Evolutionary conservation across 306 rosid species (phyloP).

Genomic region (Prunus mira): DNA sequence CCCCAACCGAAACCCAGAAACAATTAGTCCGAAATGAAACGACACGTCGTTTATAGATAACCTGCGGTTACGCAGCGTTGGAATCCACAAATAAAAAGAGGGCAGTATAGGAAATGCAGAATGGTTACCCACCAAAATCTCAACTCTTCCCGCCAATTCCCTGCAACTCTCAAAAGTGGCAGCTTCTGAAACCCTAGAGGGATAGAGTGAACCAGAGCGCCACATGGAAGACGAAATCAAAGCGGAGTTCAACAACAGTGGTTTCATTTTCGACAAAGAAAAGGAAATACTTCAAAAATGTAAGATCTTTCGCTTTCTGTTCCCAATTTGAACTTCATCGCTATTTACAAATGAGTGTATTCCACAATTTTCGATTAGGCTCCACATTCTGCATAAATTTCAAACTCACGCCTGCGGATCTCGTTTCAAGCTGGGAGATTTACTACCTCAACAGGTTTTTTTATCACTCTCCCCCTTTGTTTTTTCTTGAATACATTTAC

Average conservation of each 20-base stretch:
- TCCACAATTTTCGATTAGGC: conserved; percentile 37
- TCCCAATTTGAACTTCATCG: not conserved
- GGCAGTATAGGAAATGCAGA: not conserved
- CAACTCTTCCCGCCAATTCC: conserved; percentile 61
- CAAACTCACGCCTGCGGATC: conserved; percentile 67
- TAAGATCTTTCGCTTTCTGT: conserved; percentile 27
- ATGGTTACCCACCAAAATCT: not conserved
- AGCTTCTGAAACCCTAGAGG: conserved; percentile 53
- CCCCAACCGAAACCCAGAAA: not conserved
- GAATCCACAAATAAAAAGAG: not conserved
- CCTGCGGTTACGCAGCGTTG: not conserved
- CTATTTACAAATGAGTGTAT: not conserved
- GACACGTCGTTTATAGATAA: not conserved
- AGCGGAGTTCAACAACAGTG: conserved; percentile 48
- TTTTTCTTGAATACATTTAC: not conserved
- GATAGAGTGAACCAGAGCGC: conserved; percentile 20
- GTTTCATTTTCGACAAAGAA: conserved; percentile 64
- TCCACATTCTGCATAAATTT: conserved; percentile 68
- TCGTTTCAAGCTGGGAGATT: conserved; percentile 86
- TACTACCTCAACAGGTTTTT: conserved; percentile 87
- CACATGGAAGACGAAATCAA: conserved; percentile 78
- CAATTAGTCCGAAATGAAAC: not conserved
- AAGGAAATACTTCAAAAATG: conserved; percentile 73
- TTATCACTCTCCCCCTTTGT: not conserved
- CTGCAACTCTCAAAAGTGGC: conserved; percentile 19